Evolutionary conservation across 225 moss, liverwort and hornwort species (phyloP).

Genomic region (Bryoerythrophyllum caledonicum): DNA sequence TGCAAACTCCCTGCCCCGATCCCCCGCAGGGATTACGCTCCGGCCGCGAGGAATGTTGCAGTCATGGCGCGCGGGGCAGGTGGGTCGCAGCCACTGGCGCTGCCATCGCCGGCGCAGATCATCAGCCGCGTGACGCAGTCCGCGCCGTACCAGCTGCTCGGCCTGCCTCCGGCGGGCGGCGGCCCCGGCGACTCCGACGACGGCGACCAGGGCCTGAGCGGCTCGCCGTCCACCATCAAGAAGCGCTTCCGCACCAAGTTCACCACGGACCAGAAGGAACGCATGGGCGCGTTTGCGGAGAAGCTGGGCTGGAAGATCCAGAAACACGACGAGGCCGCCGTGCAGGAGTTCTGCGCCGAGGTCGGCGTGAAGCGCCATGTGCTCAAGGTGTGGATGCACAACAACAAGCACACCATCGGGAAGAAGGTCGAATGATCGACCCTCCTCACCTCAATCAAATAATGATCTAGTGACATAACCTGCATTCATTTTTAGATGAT

Average conservation of each 20-base stretch:
- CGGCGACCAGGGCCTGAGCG: conserved; percentile 81
- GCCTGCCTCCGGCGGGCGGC: no score
- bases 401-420: conserved; percentile 99
- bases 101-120: conserved; percentile 78
- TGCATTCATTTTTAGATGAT: conserved; percentile 25
- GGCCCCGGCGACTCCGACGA: conserved; percentile 72
- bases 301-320: conserved; percentile 99
- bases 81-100: conserved; percentile 56
- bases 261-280: conserved; percentile 94
- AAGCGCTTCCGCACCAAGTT: conserved; percentile 99
- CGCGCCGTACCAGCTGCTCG: conserved; percentile 57
- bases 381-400: conserved; percentile 99
- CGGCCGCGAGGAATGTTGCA: no score
- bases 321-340: conserved; percentile 96
- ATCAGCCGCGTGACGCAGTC: conserved; percentile 74
- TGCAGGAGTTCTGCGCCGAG: conserved; percentile 97
- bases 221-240: conserved; percentile 86
- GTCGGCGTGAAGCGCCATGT: conserved; percentile 97
- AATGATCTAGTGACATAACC: conserved; percentile 22
- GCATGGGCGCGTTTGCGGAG: conserved; percentile 94
- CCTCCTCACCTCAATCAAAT: conserved; percentile 32
- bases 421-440: conserved; percentile 66
- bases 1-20: conserved; percentile 47
- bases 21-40: no score
- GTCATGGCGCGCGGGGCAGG: conserved; percentile 60